Base-by-base conservation (phyloP, 495 filamentous ascomycete genomes). In the Usnea hakonensis region DNA sequence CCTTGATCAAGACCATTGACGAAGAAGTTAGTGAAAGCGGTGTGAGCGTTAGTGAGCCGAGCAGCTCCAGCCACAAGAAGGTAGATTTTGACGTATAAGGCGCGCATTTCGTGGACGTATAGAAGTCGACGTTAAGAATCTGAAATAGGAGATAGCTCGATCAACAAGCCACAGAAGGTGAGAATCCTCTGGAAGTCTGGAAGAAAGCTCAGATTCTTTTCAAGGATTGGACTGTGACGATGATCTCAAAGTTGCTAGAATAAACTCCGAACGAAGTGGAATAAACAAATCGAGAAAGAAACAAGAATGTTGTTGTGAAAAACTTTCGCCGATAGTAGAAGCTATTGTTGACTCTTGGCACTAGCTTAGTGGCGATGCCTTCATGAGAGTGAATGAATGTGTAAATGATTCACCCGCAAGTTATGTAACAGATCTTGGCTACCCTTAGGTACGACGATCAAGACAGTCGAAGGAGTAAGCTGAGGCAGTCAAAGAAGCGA, bases 1-100 rank as follows among this genome's bases (percentile, higher is more conserved):
- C 89, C 89, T 67, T 90, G 83, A 65, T 79, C 75, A 30, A 80
- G 76, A 61, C 81, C 84, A 68, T 87, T 74, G 67, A 91, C 72
- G 60, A 78, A 86, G 63, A 91, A 76, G 26, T 82, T 86, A 8
- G 85, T 86, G 66, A 90, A 82, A 54, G 82, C 69, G 21, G 88
- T 89, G 64, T 92, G 88, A 32, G 83, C 85, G 46, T 71, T 64
- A 13, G 68, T 67, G 8, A 67, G 40, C 8, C 55, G 46, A 44
- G 64, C 61, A 60, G 46, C 21, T 19, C 63, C 66, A 46, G 63
- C 64, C 55, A 61, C 68, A 2, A 66, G n/a, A 23, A 69, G 33
- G 38, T 62, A 13, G 35, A 48, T 26, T 21, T 58, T 57, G 23
- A 61, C 14, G 28, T 53, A n/a, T 14, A 21, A 56, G 33, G 62